These are phyloP conservation scores for Eucalyptus decipiens DNA, from an alignment of 345 rosid species.

Conservation along the genomic window DNA sequence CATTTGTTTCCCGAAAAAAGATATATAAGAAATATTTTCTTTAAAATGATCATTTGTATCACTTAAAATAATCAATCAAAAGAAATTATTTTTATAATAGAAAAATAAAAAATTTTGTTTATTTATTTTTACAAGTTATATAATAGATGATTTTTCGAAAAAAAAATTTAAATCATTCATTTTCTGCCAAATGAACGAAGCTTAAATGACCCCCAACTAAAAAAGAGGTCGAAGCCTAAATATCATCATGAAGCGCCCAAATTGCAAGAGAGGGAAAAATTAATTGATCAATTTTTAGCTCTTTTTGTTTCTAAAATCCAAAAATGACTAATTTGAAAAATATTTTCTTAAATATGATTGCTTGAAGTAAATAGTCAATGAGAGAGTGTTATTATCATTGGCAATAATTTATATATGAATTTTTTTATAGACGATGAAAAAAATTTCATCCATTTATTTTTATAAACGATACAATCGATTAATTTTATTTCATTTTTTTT, in stretches of 20 bases:
- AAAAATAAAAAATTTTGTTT: not conserved
- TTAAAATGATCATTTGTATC: fast-evolving
- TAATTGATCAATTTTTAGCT: not conserved
- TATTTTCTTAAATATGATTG: not conserved
- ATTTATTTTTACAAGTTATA: not conserved
- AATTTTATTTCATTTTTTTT: too few species aligned
- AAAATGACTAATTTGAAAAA: too few species aligned
- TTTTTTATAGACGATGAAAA: fast-evolving
- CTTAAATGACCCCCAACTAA: too few species aligned
- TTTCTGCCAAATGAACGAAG: fast-evolving
- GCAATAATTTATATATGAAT: too few species aligned
- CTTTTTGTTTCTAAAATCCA: fast-evolving
- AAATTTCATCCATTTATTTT: too few species aligned
- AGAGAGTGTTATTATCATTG: too few species aligned
- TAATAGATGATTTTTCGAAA: not conserved
- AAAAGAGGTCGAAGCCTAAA: not conserved
- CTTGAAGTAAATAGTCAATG: too few species aligned
- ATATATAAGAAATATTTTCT: not conserved
- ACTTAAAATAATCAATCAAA: fast-evolving
- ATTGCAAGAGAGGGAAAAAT: not conserved
- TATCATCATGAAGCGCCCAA: not conserved
- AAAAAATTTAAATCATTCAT: not conserved
- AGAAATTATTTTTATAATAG: not conserved
- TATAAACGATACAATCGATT: too few species aligned
- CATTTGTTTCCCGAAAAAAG: not conserved